These are phyloP conservation scores for Sarocladiaceae sp. DNA, from an alignment of 2,329 filamentous ascomycete genomes.

Conservation along the genomic window DNA sequence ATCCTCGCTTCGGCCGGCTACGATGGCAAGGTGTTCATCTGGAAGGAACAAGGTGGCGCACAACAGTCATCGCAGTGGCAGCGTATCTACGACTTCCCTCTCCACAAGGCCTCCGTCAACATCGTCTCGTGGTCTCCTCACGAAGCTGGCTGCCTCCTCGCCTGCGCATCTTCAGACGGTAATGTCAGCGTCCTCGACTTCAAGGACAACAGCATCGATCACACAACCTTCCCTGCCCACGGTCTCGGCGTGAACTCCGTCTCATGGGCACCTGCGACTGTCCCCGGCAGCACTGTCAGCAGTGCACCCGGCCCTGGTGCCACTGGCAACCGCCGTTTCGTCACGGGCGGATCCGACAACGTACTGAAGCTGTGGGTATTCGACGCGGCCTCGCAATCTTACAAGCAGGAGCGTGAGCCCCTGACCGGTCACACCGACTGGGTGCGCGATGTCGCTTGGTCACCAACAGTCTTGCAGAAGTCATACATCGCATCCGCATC, in stretches of 20 bases:
- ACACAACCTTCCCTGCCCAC: slow-evolving; percentile 86
- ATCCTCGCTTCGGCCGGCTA: slow-evolving; percentile 94
- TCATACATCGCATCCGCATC: slow-evolving; percentile 94
- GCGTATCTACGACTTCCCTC: slow-evolving; percentile 85
- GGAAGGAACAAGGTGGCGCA: slow-evolving; percentile 71
- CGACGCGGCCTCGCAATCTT: slow-evolving; percentile 57
- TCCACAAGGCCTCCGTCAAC: slow-evolving; percentile 95
- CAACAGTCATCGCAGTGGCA: slow-evolving; percentile 61
- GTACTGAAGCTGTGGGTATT: slow-evolving; percentile 90
- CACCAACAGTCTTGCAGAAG: slow-evolving; percentile 89
- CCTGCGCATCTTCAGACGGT: slow-evolving; percentile 91
- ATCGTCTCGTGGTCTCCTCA: slow-evolving; percentile 97
- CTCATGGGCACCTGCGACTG: slow-evolving; percentile 85
- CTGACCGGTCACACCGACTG: slow-evolving; percentile 87
- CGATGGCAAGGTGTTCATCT: slow-evolving; percentile 98
- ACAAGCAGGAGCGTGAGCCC: slow-evolving; percentile 58
- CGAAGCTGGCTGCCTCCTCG: slow-evolving; percentile 89
- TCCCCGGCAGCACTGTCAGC: slow-evolving; percentile 80
- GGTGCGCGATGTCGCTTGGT: slow-evolving; percentile 98
- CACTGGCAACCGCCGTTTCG: slow-evolving; percentile 73
- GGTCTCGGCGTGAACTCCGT: slow-evolving; percentile 94
- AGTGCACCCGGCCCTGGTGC: slow-evolving; percentile 57
- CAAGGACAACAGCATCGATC: slow-evolving; percentile 84
- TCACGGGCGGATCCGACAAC: slow-evolving; percentile 93
- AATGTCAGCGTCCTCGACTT: slow-evolving; percentile 94